A percentile compares a stretch with the other conserved stretches of the same genome.
Conservation (phyloP, 2,329 filamentous ascomycete genomes). For the Fusarium sarcochroum region DNA sequence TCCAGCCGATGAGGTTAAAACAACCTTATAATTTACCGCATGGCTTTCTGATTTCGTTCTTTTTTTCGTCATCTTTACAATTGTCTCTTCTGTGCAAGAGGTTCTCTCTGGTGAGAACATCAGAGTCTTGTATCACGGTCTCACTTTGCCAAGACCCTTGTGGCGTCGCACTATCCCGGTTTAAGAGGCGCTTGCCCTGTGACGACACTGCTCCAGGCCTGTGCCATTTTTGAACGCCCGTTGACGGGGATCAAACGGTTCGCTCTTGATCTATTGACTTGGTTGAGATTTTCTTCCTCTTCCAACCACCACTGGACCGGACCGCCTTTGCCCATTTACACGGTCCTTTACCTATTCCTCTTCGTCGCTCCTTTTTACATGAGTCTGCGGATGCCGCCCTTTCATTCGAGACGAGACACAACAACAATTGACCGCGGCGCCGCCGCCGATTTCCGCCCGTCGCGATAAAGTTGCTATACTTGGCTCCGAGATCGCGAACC, state of each 20-base stretch:
- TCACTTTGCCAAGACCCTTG: slow-evolving; percentile 34
- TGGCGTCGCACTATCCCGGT: slow-evolving; percentile 38
- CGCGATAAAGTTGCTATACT: slow-evolving; percentile 32
- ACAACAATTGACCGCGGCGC: slow-evolving; percentile 43
- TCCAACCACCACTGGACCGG: slow-evolving; percentile 14
- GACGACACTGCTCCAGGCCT: slow-evolving; percentile 46
- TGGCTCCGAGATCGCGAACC: slow-evolving; percentile 36
- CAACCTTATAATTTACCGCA: slow-evolving; percentile 10
- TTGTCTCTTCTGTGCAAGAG: neutral
- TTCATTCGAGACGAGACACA: slow-evolving; percentile 22
- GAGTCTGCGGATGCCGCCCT: slow-evolving; percentile 16
- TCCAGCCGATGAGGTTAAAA: slow-evolving; percentile 34
- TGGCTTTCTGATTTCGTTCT: neutral
- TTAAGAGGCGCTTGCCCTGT: slow-evolving; percentile 43
- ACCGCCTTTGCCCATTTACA: neutral
- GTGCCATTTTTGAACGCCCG: slow-evolving; percentile 44
- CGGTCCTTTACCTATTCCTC: slow-evolving; percentile 10
- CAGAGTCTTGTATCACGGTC: slow-evolving; percentile 5
- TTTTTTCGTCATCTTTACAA: neutral
- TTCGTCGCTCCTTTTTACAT: slow-evolving; percentile 9
- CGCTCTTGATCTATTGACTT: slow-evolving; percentile 20
- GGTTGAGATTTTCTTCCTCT: slow-evolving; percentile 25
- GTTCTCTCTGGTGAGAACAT: neutral
- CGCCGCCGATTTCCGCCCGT: slow-evolving; percentile 36
- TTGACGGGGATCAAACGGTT: slow-evolving; percentile 25